Evolutionary conservation across 176 grass and related monocot species (phyloP).

Genomic region (Musa itinerans): DNA sequence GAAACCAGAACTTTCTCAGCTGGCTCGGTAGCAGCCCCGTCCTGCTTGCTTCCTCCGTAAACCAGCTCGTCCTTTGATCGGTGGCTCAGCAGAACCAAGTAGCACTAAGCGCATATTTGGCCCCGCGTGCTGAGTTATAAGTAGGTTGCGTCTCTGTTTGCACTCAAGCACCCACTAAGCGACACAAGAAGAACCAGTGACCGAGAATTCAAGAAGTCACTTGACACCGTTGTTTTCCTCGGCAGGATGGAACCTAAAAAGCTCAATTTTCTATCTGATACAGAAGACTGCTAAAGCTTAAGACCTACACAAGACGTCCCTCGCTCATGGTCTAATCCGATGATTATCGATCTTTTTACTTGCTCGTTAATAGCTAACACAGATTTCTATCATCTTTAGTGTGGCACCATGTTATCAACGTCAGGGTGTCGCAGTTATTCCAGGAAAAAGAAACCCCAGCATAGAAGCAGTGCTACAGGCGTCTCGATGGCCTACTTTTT

Average conservation of each 20-base stretch:
- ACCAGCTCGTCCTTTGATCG: slow-evolving; percentile 58
- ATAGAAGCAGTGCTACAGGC: neutral
- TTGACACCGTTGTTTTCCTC: neutral
- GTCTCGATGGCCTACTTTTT: too few relatives aligned
- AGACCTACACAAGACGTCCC: neutral
- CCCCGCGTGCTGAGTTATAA: slow-evolving; percentile 5
- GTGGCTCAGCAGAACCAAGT: slow-evolving; percentile 38
- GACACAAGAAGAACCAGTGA: slow-evolving; percentile 5
- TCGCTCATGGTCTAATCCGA: too few relatives aligned
- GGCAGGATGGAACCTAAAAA: neutral
- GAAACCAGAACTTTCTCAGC: slow-evolving; percentile 27
- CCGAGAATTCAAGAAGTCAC: neutral
- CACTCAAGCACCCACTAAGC: neutral
- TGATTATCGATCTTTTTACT: too few relatives aligned
- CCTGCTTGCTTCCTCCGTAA: slow-evolving; percentile 55
- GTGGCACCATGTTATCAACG: neutral
- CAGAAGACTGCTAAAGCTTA: neutral
- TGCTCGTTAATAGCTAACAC: too few relatives aligned
- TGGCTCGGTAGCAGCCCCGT: slow-evolving; percentile 54
- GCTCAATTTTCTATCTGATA: neutral
- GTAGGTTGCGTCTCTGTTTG: neutral
- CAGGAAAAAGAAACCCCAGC: neutral
- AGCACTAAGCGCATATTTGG: slow-evolving; percentile 47
- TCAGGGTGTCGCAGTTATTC: neutral
- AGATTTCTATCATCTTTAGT: neutral